Evolutionary conservation across 1,139 yeast genomes (phyloP).

Genomic region (Magnusiomyces tetraspermus): DNA sequence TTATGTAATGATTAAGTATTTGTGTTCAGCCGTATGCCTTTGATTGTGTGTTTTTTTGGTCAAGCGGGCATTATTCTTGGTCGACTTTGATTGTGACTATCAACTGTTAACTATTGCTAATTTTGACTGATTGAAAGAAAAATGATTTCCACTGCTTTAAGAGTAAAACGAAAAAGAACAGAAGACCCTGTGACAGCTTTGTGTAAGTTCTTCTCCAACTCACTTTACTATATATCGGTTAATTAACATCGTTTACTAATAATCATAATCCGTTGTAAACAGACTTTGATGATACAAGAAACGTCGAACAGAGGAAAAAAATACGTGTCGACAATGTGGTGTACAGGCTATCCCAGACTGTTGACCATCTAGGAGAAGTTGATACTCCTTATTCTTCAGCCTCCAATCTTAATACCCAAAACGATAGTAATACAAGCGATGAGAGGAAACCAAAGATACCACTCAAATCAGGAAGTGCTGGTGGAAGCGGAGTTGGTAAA

Average conservation of each 20-base stretch:
- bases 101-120: too few relatives aligned
- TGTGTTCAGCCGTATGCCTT: too few relatives aligned
- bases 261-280: too few relatives aligned
- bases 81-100: background rate
- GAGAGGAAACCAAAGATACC: too few relatives aligned
- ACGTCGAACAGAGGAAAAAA: background rate
- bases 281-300: constrained; percentile 6
- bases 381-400: background rate
- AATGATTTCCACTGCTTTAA: constrained; percentile 7
- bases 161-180: constrained; percentile 76
- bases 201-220: constrained; percentile 23
- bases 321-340: constrained; percentile 7
- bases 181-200: constrained; percentile 85
- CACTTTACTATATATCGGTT: background rate
- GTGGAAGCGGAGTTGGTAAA: too few relatives aligned
- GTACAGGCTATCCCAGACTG: constrained; percentile 3
- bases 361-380: background rate
- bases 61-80: too few relatives aligned
- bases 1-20: too few relatives aligned
- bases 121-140: too few relatives aligned
- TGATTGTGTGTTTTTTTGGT: too few relatives aligned
- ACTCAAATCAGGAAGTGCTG: too few relatives aligned
- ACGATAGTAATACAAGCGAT: background rate
- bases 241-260: too few relatives aligned
- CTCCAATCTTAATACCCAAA: background rate